Percentiles rank a stretch among this genome's conserved stretches.
These are phyloP conservation scores for Acanthamoeba triangularis DNA, from an alignment of 208 protist species.

Conservation along the genomic window DNA sequence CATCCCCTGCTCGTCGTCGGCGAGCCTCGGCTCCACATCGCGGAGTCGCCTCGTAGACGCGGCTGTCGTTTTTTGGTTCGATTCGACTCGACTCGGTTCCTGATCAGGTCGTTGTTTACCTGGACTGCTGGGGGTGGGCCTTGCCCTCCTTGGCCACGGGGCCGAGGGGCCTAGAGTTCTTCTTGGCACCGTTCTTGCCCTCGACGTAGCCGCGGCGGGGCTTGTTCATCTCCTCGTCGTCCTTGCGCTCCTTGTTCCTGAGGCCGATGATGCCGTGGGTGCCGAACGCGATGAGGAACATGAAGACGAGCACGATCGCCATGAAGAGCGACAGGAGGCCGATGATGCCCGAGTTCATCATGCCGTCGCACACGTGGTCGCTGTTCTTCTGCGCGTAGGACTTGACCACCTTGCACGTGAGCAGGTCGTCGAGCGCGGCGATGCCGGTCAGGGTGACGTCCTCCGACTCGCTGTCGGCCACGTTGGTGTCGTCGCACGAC, in stretches of 20 bases:
- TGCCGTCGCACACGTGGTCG: slow-evolving; percentile 27
- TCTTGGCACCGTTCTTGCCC: background rate
- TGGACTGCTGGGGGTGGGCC: background rate
- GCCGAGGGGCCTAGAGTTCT: background rate
- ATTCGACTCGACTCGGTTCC: background rate
- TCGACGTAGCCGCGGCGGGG: slow-evolving; percentile 63
- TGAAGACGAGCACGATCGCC: slow-evolving; percentile 51
- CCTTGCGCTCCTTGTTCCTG: background rate
- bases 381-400: slow-evolving; percentile 14
- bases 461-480: background rate
- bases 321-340: slow-evolving; percentile 65
- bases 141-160: slow-evolving; percentile 35
- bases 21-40: background rate
- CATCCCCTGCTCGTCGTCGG: background rate
- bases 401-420: slow-evolving; percentile 14
- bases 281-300: slow-evolving; percentile 36
- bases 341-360: slow-evolving; percentile 57
- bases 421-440: slow-evolving; percentile 23
- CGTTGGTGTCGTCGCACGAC: background rate
- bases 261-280: slow-evolving; percentile 50
- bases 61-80: background rate
- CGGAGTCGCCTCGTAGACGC: background rate
- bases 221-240: slow-evolving; percentile 68
- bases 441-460: slow-evolving; percentile 7
- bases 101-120: background rate